Base-by-base conservation (phyloP, 2,329 filamentous ascomycete genomes). In the Thyridium curvatum region DNA sequence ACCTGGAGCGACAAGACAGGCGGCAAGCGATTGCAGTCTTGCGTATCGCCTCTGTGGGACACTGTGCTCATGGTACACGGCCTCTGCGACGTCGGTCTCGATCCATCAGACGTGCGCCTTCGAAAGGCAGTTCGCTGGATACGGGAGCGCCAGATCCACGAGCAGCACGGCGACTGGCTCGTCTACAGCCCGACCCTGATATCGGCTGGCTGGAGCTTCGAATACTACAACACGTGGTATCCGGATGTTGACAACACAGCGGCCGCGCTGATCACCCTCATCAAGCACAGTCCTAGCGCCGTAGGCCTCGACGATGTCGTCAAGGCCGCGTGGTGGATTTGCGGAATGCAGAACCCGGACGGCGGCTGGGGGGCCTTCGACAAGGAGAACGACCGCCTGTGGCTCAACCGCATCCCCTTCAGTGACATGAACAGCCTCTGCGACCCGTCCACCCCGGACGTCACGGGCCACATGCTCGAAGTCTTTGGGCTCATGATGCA, bases 351-450 rank as follows among this genome's bases (percentile, higher is more conserved):
- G 32, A 59, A 58, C 39, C n/a, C 30, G 2, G 60, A 63, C 37
- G 59, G 59, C 26, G 60, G 60, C 0, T 64, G 57, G 59, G 58
- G 39, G 3, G 54, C 54, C 6, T 63, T 64, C 34, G 60, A 63
- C 35, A 26, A 41, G 4, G 47, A 59, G 6, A 63, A 62, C 37
- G 45, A 62, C 39, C 46, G 49, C 21, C 38, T 52, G 1, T 62
- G 50, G 21, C 42, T 62, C 6, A 58, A 64, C 32, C 52, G 52
- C 15, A 55, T 59, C 18, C 58, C 59, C 2, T 64, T 64, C 43
- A 55, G 50, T 26, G 59, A 65, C 38, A 60, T 60, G 50, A 45
- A 58, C 16, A 46, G 43, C 10, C 46, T 64, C 12, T 61, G 53
- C 31, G 60, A 64, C 34, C 52, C 55, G 1, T 56, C 51, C 8